Evolutionary conservation across 805 yeast species (phyloP), one percentile per base, ranked within the genome.

Genomic region (Wickerhamiella dianesei): DNA sequence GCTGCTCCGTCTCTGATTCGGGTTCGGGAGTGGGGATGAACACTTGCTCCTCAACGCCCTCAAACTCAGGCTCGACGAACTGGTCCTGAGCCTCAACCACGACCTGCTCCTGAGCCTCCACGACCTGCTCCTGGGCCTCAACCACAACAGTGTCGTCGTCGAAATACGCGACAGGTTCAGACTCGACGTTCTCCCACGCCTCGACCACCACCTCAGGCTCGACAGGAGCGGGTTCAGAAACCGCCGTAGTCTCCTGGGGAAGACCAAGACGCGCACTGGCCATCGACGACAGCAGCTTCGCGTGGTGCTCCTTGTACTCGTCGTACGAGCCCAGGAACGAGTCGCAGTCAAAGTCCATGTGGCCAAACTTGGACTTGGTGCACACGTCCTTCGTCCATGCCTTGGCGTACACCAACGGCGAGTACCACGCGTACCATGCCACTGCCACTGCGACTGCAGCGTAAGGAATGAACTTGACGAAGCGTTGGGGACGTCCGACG

Each of bases 301-400:
- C 41, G 17, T 39, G 51, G 37, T 54, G 57, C 20, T 43, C 47
- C 29, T 46, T 47, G 52, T 65, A 66, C 13, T 56, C 62, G 13
- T 46, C 53, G 16, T 43, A 48, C 18, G 53, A 48, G 17, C 58
- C 65, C 35, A 64, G 57, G 60, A 75, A 86, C 13, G 70, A 56
- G 50, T 67, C 69, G 68, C 99, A 92, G 59, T 80, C 82, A 61
- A 79, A 92, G 71, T 92, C 98, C 98, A 97, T 92, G 37, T 75
- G 70, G 29, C 82, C 53, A 55, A 76, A 63, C 65, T 77, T 76
- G 41, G 88, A 69, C 40, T 71, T 66, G 49, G 69, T 66, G 66
- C 98, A 92, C 50, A 72, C 64, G 22, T 60, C 63, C 57, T 72
- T 72, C 42, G 94, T 82, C 96, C 97, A 89, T 46, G 76, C 74